Evolutionary conservation across 2,329 filamentous ascomycete genomes (phyloP), one percentile per base, ranked within the genome.

Genomic region (Colletotrichum sp.): DNA sequence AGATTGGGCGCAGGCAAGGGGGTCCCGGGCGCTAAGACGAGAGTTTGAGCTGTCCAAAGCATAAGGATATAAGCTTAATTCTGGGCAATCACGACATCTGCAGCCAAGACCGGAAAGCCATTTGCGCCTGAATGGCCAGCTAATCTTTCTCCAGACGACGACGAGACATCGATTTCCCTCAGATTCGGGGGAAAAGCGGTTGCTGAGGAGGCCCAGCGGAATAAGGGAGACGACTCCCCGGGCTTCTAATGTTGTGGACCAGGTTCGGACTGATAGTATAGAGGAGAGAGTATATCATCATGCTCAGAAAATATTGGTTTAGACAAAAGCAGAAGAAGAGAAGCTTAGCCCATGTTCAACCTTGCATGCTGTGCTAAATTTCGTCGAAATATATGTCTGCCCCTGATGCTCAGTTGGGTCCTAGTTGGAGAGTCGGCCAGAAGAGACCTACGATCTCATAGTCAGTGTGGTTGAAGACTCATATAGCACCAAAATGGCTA

Each of bases 401-500:
- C 39, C 18, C 39, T n/a, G 9, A 48, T 48, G 39, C 3, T 48
- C 5, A 48, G 18, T 48, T 12, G 9, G 39, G 18, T 48, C 18
- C 6, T 12, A 12, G 18, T 48, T n/a, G 18, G 39, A 48, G 18
- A 48, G 9, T 48, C 39, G 39, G 39, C 18, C 18, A 48, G 18
- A 7, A 3, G 18, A 48, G 16, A n/a, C 18, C 18, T 12, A 48
- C 0, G 39, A 48, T 48, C 34, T 36, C 0, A 8, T 8, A 16
- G 34, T 36, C 34, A 5, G 7, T 36, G 34, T 36, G 34, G 15
- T 16, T 36, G 34, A 16, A 36, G 34, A 16, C 34, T 16, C 6
- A 16, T 36, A 36, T 36, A 36, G 34, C 34, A 36, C 0, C 3
- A 36, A 0, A 36, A 36, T 36, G 2, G 2, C 34, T 36, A 0